phyloP scores from a whole-genome alignment of 176 grass and related monocot genomes.

The Zizania latifolia region DNA sequence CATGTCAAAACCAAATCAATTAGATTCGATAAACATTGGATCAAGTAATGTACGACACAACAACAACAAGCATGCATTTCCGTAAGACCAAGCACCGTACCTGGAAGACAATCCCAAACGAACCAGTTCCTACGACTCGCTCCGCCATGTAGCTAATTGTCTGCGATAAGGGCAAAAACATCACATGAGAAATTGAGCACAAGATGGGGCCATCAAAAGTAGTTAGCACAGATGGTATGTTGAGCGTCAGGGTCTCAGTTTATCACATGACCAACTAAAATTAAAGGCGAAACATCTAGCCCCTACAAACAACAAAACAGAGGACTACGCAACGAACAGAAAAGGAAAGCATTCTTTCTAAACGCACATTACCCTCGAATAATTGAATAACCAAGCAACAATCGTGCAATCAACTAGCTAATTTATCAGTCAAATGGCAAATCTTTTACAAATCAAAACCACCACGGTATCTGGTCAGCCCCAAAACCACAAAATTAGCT shows the following conservation, averaged over 20 bases:
- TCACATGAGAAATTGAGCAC: background rate
- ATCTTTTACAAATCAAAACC: background rate
- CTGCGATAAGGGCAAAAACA: conserved; percentile 15
- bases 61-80: background rate
- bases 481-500: background rate
- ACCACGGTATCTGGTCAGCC: background rate
- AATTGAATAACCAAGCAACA: background rate
- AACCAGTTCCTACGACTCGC: conserved; percentile 64
- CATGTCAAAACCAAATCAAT: conserved; percentile 3
- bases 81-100: conserved; percentile 3
- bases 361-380: background rate
- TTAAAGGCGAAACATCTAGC: background rate
- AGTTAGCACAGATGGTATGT: background rate
- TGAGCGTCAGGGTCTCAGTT: background rate
- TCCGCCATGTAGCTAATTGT: conserved; percentile 87
- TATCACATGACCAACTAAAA: background rate
- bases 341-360: background rate
- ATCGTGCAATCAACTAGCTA: background rate
- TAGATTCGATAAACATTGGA: background rate
- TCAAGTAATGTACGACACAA: background rate
- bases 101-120: conserved; percentile 86
- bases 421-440: background rate
- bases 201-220: background rate
- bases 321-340: background rate
- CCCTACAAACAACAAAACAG: background rate